Percentiles rank a stretch among this genome's conserved stretches.
Evolutionary conservation across 1,284 basidiomycete genomes (phyloP).

Genomic region (Rhizoctonia solani): DNA sequence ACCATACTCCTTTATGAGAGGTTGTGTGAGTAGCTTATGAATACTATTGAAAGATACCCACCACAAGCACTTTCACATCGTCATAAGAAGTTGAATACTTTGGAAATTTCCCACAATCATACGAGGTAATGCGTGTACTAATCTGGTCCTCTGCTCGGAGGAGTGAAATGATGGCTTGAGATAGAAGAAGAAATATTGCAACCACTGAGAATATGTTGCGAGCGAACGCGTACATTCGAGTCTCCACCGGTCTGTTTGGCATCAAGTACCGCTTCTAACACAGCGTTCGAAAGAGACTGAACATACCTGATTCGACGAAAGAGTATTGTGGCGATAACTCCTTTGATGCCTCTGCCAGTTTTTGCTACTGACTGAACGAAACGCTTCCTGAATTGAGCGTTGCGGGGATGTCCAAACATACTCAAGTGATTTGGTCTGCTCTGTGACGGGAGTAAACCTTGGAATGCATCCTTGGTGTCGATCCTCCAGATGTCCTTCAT

Average conservation of each 20-base stretch:
- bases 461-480: neutral
- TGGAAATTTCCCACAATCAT: neutral
- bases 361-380: no score
- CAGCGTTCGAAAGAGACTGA: neutral
- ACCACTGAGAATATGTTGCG: neutral
- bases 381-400: neutral
- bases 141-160: neutral
- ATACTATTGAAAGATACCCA: no score
- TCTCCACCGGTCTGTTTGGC: constrained; percentile 2
- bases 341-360: neutral
- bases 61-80: neutral
- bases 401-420: neutral
- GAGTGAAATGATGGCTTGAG: neutral
- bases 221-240: neutral
- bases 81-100: neutral
- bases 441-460: neutral
- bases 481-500: neutral
- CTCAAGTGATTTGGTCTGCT: neutral
- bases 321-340: neutral
- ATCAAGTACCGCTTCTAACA: neutral
- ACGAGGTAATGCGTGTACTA: neutral
- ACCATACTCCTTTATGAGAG: no score
- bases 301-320: constrained; percentile 11
- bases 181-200: neutral
- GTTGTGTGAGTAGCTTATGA: no score